These are phyloP conservation scores for Sungouiella thailandica DNA, from an alignment of 805 yeast genomes.

Conservation along the genomic window DNA sequence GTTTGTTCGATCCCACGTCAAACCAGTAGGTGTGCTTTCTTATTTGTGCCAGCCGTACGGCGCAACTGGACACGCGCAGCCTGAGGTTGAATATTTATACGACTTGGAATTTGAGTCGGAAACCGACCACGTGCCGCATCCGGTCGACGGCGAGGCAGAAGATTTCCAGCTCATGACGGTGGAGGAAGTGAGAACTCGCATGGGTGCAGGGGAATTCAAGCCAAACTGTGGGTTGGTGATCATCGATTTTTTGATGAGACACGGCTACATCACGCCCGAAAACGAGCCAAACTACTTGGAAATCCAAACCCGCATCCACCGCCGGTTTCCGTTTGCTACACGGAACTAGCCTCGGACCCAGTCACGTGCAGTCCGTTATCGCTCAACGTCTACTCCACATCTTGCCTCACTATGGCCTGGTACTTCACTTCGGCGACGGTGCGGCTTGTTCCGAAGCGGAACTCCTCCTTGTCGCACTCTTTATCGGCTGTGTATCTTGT, in stretches of 20 bases:
- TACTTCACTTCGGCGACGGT: slow-evolving; percentile 8
- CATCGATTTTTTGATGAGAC: slow-evolving; percentile 83
- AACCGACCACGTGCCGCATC: slow-evolving; percentile 39
- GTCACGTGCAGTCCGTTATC: not conserved
- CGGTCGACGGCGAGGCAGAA: slow-evolving; percentile 57
- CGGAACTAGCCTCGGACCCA: slow-evolving; percentile 3
- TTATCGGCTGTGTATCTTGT: slow-evolving; percentile 6
- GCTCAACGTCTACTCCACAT: too few species aligned
- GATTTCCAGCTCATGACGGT: slow-evolving; percentile 62
- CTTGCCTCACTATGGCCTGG: too few species aligned
- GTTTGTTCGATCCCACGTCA: slow-evolving; percentile 43
- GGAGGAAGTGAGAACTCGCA: slow-evolving; percentile 47
- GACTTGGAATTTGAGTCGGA: slow-evolving; percentile 57
- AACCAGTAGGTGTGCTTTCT: slow-evolving; percentile 60
- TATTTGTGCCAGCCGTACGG: slow-evolving; percentile 46
- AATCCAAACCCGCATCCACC: slow-evolving; percentile 56
- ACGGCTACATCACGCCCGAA: slow-evolving; percentile 64
- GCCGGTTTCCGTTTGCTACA: slow-evolving; percentile 65
- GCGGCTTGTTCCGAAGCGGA: slow-evolving; percentile 4
- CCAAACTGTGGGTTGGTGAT: slow-evolving; percentile 82
- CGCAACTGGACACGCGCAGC: slow-evolving; percentile 62
- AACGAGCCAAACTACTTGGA: slow-evolving; percentile 63
- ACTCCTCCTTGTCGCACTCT: not conserved
- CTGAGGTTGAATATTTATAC: slow-evolving; percentile 80
- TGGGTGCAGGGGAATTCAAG: slow-evolving; percentile 65